Conservation (phyloP, 2,329 filamentous ascomycete species). For the Nigrograna mackinnonii region DNA sequence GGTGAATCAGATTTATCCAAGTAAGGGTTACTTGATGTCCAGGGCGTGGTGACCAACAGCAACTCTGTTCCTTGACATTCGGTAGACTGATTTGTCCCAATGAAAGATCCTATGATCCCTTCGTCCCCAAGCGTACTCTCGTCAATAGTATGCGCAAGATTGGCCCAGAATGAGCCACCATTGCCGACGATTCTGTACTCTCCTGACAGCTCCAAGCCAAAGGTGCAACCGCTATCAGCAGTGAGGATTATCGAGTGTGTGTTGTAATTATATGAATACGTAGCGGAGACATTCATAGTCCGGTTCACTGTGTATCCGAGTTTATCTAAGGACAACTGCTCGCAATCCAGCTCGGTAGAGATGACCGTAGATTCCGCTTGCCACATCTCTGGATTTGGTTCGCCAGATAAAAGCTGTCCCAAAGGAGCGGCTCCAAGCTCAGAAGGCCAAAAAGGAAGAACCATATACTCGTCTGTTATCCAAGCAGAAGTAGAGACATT, state of each 20-base stretch:
- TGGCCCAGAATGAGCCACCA: too few species aligned
- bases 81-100: too few species aligned
- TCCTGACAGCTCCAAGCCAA: neutral
- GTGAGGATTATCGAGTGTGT: neutral
- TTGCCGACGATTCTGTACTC: too few species aligned
- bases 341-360: slow-evolving; percentile 1
- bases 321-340: too few species aligned
- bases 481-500: slow-evolving; percentile 31
- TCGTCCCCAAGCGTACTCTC: too few species aligned
- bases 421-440: neutral
- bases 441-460: slow-evolving; percentile 26
- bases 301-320: too few species aligned
- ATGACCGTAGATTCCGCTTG: neutral
- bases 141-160: too few species aligned
- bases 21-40: too few species aligned
- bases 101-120: too few species aligned
- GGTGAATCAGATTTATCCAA: neutral
- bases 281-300: neutral
- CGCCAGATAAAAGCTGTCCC: neutral
- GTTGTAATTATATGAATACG: neutral
- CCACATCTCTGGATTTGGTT: slow-evolving; percentile 1
- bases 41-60: too few species aligned
- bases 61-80: too few species aligned
- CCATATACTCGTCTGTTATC: slow-evolving; percentile 25
- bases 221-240: neutral